These are phyloP conservation scores for Cercospora sesami DNA, from an alignment of 2,329 filamentous ascomycete genomes.

Conservation along the genomic window DNA sequence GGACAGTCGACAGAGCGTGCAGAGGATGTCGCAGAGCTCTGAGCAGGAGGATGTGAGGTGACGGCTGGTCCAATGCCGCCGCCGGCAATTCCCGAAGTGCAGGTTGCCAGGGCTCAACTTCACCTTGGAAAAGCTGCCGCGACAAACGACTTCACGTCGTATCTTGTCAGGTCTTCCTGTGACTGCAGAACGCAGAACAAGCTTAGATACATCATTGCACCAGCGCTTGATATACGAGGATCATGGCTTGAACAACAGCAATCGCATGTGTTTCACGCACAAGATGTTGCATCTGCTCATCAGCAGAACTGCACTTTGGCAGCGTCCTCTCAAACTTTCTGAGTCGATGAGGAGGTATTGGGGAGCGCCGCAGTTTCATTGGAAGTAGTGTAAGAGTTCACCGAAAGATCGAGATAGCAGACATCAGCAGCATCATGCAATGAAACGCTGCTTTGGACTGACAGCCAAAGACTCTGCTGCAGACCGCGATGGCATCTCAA, in stretches of 20 bases:
- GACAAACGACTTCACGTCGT: neutral
- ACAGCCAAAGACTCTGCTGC: neutral
- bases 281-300: neutral
- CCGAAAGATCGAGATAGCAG: neutral
- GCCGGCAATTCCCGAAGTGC: neutral
- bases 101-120: constrained; percentile 4
- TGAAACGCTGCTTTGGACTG: neutral
- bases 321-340: neutral
- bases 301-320: neutral
- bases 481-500: neutral
- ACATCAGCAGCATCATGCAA: neutral
- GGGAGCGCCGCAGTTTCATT: neutral
- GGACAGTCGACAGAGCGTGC: constrained; percentile 13
- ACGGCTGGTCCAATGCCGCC: constrained; percentile 1
- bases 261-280: neutral
- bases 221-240: neutral
- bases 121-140: neutral
- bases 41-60: constrained; percentile 9
- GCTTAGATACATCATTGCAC: neutral
- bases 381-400: neutral
- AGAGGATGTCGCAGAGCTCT: constrained; percentile 10
- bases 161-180: neutral
- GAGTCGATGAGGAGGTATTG: neutral
- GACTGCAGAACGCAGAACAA: neutral
- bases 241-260: neutral